phyloP scores from a whole-genome alignment of 106 monocot genomes.

The Agapanthus africanus region DNA sequence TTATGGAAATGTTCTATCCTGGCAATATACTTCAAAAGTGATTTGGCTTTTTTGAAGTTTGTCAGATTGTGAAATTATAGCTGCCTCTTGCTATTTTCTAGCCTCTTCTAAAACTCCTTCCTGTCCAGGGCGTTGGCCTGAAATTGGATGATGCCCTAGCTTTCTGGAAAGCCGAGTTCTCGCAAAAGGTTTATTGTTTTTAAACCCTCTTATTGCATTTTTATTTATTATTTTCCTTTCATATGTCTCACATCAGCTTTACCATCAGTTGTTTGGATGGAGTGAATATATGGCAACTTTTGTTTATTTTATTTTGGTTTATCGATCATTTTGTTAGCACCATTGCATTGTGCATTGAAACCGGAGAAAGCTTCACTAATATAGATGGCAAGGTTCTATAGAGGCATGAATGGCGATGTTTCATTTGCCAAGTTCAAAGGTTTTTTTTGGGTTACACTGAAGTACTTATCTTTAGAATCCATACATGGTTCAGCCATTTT shows the following conservation, averaged over 20 bases:
- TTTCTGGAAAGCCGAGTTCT: constrained; percentile 84
- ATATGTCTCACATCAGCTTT: not conserved
- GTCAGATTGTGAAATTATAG: not conserved
- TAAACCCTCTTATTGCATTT: too few species aligned
- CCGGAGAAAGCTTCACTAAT: not conserved
- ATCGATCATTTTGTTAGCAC: not conserved
- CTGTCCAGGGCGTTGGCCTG: constrained; percentile 78
- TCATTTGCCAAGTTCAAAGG: not conserved
- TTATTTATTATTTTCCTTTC: constrained; percentile 2
- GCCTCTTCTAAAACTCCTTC: constrained; percentile 2
- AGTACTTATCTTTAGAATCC: not conserved
- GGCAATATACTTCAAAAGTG: not conserved
- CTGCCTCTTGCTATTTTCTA: not conserved
- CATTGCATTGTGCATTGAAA: too few species aligned
- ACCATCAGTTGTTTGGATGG: not conserved
- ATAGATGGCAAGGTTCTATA: not conserved
- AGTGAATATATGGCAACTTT: not conserved
- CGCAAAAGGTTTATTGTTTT: constrained; percentile 57
- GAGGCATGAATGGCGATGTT: not conserved
- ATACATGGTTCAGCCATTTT: not conserved
- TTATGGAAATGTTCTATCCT: not conserved
- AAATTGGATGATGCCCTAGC: constrained; percentile 90
- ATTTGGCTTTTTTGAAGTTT: not conserved
- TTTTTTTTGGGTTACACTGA: not conserved
- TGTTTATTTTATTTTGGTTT: too few species aligned